phyloP scores from a whole-genome alignment of 163 green algal species.

The Scenedesmus sp. region DNA sequence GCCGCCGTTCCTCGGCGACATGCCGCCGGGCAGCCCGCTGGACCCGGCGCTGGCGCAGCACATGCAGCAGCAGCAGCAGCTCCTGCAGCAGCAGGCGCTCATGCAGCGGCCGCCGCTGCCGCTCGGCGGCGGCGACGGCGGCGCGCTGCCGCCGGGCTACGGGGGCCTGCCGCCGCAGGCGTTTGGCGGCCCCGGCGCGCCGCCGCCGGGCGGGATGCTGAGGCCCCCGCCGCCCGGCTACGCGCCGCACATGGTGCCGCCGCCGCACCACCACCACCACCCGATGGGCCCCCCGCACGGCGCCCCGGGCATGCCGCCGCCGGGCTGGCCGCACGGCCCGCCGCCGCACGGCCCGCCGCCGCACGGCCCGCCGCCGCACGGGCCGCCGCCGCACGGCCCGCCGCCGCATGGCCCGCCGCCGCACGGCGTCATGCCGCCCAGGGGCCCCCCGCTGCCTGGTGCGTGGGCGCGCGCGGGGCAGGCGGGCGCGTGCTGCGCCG shows the following conservation, averaged over 20 bases:
- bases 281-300: no score
- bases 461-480: no score
- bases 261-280: neutral
- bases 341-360: neutral
- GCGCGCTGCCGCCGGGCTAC: neutral
- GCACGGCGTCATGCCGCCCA: neutral
- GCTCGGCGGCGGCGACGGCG: no score
- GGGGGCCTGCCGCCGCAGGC: neutral
- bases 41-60: neutral
- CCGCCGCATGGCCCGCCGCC: no score
- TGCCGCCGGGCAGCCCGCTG: neutral
- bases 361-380: neutral
- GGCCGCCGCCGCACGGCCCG: no score
- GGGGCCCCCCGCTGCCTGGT: conserved; percentile 16
- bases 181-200: neutral
- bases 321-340: neutral
- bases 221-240: no score
- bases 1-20: neutral
- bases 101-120: no score
- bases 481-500: no score
- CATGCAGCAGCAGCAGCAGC: conserved; percentile 24
- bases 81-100: neutral
- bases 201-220: neutral
- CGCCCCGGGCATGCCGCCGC: neutral
- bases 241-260: neutral